Evolutionary conservation across 1,139 yeast species (phyloP).

Genomic region (Pichia sp.): DNA sequence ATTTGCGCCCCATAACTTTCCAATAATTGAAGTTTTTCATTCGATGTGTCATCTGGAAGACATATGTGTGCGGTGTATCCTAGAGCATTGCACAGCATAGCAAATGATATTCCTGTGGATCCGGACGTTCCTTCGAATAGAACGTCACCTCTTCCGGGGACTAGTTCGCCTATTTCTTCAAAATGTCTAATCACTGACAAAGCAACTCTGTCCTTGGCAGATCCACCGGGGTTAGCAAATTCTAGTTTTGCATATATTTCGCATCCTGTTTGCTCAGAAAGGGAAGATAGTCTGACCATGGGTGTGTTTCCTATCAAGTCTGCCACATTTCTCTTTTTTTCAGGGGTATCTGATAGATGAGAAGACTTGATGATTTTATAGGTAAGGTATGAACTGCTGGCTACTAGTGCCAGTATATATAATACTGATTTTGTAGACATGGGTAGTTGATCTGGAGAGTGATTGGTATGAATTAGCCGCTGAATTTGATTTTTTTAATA

Average conservation of each 20-base stretch:
- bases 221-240: conserved; percentile 86
- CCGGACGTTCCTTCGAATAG: conserved; percentile 95
- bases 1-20: conserved; percentile 75
- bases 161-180: conserved; percentile 54
- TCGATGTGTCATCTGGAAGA: conserved; percentile 91
- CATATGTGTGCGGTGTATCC: conserved; percentile 91
- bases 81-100: conserved; percentile 78
- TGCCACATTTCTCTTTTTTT: conserved; percentile 33
- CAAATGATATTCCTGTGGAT: conserved; percentile 91
- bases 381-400: conserved; percentile 11
- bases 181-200: conserved; percentile 72
- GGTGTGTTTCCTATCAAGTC: conserved; percentile 89
- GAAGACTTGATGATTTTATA: conserved; percentile 4
- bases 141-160: conserved; percentile 58
- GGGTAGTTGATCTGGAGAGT: too few species aligned
- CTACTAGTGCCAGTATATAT: conserved; percentile 2
- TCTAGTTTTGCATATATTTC: conserved; percentile 85
- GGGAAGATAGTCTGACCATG: conserved; percentile 67
- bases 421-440: conserved; percentile 5
- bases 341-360: background rate
- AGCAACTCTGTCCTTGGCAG: conserved; percentile 94
- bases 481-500: too few species aligned
- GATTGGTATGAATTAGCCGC: too few species aligned
- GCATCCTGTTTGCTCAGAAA: conserved; percentile 75
- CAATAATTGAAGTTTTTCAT: conserved; percentile 71